Conservation (phyloP, 768 basidiomycete genomes). For the Tephrocybe sp. region DNA sequence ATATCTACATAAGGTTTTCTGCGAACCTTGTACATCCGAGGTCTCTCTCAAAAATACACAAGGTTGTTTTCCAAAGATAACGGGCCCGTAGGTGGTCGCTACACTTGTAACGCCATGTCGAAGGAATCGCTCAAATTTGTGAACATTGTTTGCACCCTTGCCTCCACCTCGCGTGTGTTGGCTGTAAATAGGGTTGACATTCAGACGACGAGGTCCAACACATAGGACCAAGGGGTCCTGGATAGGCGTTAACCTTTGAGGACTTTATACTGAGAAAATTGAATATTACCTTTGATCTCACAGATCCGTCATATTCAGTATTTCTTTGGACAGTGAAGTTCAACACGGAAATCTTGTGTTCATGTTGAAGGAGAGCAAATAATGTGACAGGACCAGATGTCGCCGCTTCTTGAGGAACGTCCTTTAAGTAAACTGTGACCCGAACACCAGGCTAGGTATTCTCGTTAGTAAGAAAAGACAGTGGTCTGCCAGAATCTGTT, state of each 20-base stretch:
- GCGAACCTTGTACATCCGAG: constrained; percentile 59
- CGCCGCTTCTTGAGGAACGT: constrained; percentile 67
- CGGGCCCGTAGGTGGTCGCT: constrained; percentile 86
- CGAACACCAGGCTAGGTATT: constrained; percentile 68
- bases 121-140: constrained; percentile 92
- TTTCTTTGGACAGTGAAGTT: constrained; percentile 94
- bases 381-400: constrained; percentile 52
- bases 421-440: constrained; percentile 73
- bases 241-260: constrained; percentile 6
- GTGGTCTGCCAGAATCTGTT: background rate
- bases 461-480: background rate
- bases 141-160: constrained; percentile 92
- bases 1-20: constrained; percentile 2
- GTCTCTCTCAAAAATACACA: constrained; percentile 77
- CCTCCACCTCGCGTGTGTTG: constrained; percentile 90
- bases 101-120: constrained; percentile 79
- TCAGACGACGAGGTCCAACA: constrained; percentile 83
- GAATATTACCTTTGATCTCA: constrained; percentile 78
- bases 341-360: constrained; percentile 91
- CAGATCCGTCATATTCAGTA: constrained; percentile 86
- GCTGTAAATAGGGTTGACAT: constrained; percentile 86
- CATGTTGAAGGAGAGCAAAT: constrained; percentile 88
- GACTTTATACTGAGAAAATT: background rate
- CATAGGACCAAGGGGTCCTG: constrained; percentile 89
- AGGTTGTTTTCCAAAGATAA: constrained; percentile 82